Evolutionary conservation across 805 yeast genomes (phyloP).

Genomic region (Lipomyces japonicus): DNA sequence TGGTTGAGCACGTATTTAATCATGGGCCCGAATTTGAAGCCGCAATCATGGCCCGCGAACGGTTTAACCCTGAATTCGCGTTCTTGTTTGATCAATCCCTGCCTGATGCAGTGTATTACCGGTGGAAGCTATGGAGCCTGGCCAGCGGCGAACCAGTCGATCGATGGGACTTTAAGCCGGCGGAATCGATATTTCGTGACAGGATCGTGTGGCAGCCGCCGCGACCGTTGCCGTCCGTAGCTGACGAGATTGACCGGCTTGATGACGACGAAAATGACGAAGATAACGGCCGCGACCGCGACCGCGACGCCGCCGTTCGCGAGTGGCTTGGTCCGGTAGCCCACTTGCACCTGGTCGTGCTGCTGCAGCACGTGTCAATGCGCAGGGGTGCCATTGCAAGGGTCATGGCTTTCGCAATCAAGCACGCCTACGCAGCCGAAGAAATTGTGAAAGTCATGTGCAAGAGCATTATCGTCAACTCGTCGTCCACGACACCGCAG

Average conservation of each 20-base stretch:
- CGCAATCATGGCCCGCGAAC: slow-evolving; percentile 30
- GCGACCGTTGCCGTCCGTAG: slow-evolving; percentile 9
- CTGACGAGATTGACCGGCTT: slow-evolving; percentile 25
- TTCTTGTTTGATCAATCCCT: slow-evolving; percentile 29
- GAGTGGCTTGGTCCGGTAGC: slow-evolving; percentile 29
- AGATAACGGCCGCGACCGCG: slow-evolving; percentile 5
- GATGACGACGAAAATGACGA: slow-evolving; percentile 23
- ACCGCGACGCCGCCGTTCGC: not conserved
- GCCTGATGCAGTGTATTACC: slow-evolving; percentile 30
- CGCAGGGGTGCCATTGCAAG: slow-evolving; percentile 35
- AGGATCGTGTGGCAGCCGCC: slow-evolving; percentile 24
- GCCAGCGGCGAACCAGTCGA: slow-evolving; percentile 16
- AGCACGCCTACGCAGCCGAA: slow-evolving; percentile 29
- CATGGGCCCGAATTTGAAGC: slow-evolving; percentile 34
- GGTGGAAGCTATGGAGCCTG: slow-evolving; percentile 31
- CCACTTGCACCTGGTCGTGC: slow-evolving; percentile 28
- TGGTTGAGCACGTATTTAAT: slow-evolving; percentile 30
- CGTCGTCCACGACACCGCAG: slow-evolving; percentile 16
- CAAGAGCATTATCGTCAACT: slow-evolving; percentile 21
- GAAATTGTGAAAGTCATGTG: slow-evolving; percentile 32
- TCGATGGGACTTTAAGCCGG: slow-evolving; percentile 9
- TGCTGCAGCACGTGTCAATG: slow-evolving; percentile 30
- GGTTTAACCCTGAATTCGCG: slow-evolving; percentile 30
- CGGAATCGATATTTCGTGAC: slow-evolving; percentile 5
- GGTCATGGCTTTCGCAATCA: slow-evolving; percentile 34